Conservation (phyloP, 2,329 filamentous ascomycete species). For the Aciculosporium take region DNA sequence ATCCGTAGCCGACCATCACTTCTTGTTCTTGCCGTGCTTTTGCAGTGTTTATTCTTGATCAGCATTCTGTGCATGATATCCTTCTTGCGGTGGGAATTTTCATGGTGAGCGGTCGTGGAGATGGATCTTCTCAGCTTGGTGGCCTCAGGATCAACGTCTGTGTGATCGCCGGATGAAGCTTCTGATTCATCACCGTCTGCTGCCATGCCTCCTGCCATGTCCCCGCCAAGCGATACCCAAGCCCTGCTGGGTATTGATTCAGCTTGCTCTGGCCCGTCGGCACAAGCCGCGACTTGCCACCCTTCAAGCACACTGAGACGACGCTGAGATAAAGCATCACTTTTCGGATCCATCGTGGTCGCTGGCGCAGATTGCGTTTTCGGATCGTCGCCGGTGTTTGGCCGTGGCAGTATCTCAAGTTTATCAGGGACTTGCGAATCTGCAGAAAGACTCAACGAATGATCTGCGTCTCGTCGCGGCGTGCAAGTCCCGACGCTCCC, state of each 20-base stretch:
- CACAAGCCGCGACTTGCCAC: slow-evolving; percentile 4
- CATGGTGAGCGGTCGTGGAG: not conserved
- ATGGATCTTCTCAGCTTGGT: not conserved
- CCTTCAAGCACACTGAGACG: slow-evolving; percentile 2
- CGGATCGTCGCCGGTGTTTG: not conserved
- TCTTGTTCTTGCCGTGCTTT: slow-evolving; percentile 50
- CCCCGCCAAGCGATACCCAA: slow-evolving; percentile 4
- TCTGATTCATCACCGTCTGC: not conserved
- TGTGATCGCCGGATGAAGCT: slow-evolving; percentile 1
- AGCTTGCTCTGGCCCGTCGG: slow-evolving; percentile 1
- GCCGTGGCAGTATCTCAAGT: not conserved
- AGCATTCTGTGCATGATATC: not conserved
- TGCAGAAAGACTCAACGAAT: not conserved
- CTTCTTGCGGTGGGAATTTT: not conserved
- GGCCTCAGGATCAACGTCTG: not conserved
- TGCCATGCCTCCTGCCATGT: not conserved
- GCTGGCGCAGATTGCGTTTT: slow-evolving; percentile 2
- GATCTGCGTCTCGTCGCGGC: not conserved
- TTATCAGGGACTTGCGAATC: slow-evolving; percentile 1
- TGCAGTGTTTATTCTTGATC: slow-evolving; percentile 43
- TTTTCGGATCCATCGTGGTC: not conserved
- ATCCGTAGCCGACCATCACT: slow-evolving; percentile 58
- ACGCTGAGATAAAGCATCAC: not conserved
- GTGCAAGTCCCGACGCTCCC: not conserved
- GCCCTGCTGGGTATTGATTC: slow-evolving; percentile 6